These are phyloP conservation scores for Hypoxylon sp. DNA, from an alignment of 2,329 filamentous ascomycete genomes.

Conservation along the genomic window DNA sequence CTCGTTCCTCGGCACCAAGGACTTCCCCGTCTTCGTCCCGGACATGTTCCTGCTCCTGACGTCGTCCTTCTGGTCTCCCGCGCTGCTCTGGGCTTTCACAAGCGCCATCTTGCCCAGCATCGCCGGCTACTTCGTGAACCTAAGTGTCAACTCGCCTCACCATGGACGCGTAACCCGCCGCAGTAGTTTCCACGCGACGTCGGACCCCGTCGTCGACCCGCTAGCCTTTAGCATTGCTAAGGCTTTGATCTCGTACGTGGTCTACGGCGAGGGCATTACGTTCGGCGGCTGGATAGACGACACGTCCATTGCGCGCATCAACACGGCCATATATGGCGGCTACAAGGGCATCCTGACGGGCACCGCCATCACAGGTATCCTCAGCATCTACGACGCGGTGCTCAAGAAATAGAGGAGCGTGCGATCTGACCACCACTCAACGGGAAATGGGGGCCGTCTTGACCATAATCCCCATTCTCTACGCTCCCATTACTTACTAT, in stretches of 20 bases:
- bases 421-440: background rate
- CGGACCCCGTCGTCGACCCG: constrained; percentile 81
- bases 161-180: constrained; percentile 62
- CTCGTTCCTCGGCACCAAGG: constrained; percentile 67
- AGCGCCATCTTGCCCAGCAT: constrained; percentile 78
- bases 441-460: background rate
- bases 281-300: constrained; percentile 74
- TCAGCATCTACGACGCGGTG: constrained; percentile 83
- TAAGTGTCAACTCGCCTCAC: constrained; percentile 68
- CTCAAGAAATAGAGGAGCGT: constrained; percentile 71
- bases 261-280: constrained; percentile 78
- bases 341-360: constrained; percentile 79
- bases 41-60: constrained; percentile 86
- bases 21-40: constrained; percentile 77
- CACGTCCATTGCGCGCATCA: constrained; percentile 73
- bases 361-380: constrained; percentile 75
- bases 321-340: constrained; percentile 77
- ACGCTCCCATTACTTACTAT: background rate
- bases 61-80: constrained; percentile 85
- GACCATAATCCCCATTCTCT: background rate
- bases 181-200: constrained; percentile 54
- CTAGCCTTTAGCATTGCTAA: constrained; percentile 92
- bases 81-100: constrained; percentile 82
- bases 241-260: constrained; percentile 83
- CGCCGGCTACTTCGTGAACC: constrained; percentile 91